A percentile compares a stretch with the other conserved stretches of the same genome.
These are phyloP conservation scores for Magnaporthiopsis poae DNA, from an alignment of 2,329 filamentous ascomycete species.

Conservation along the genomic window DNA sequence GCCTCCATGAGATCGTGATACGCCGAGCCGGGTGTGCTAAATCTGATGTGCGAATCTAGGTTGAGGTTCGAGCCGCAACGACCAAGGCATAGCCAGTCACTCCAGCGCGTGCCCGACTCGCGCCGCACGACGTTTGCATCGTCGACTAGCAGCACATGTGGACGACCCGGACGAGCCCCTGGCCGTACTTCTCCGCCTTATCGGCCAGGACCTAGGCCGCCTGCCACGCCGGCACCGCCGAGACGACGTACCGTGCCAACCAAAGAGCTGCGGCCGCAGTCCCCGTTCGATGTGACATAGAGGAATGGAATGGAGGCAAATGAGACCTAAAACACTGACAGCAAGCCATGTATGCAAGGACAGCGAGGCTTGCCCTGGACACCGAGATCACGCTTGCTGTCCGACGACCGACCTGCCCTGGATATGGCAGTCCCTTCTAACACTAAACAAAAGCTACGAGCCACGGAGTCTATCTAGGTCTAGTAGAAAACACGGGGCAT, in stretches of 20 bases:
- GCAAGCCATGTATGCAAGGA: not conserved
- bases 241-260: not conserved
- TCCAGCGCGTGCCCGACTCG: not conserved
- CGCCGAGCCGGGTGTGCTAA: slow-evolving; percentile 4
- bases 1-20: slow-evolving; percentile 8
- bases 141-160: slow-evolving; percentile 5
- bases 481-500: not conserved
- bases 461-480: too few species aligned
- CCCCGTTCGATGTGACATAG: too few species aligned
- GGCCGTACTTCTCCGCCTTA: not conserved
- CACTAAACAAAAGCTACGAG: not conserved
- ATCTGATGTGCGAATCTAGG: slow-evolving; percentile 7
- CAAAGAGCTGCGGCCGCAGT: too few species aligned
- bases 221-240: not conserved
- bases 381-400: not conserved
- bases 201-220: not conserved
- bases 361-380: not conserved
- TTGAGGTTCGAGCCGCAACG: slow-evolving; percentile 1
- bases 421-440: not conserved
- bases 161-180: slow-evolving; percentile 6
- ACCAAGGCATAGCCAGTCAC: slow-evolving; percentile 7
- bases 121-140: slow-evolving; percentile 7
- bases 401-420: not conserved
- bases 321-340: not conserved
- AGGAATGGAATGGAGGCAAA: not conserved